Conservation (phyloP, 2,329 filamentous ascomycete genomes). For the Pseudocercospora fijiensis region DNA sequence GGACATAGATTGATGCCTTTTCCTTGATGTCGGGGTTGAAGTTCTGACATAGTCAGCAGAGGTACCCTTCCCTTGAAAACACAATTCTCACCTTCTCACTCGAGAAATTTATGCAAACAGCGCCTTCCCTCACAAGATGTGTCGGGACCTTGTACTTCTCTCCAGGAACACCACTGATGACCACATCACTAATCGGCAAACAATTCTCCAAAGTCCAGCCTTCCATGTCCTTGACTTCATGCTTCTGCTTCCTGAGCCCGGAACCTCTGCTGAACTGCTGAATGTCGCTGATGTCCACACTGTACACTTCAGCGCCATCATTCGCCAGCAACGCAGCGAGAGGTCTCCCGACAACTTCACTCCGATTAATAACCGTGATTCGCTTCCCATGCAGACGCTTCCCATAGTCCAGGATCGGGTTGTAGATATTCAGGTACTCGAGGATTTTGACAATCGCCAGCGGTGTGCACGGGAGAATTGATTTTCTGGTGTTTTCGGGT, state of each 20-base stretch:
- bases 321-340: slow-evolving; percentile 92
- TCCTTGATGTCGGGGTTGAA: slow-evolving; percentile 89
- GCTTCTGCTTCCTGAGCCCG: slow-evolving; percentile 79
- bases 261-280: slow-evolving; percentile 89
- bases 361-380: slow-evolving; percentile 93
- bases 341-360: slow-evolving; percentile 90
- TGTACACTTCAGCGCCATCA: slow-evolving; percentile 93
- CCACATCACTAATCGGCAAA: slow-evolving; percentile 84
- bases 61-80: neutral
- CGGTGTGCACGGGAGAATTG: slow-evolving; percentile 90
- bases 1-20: slow-evolving; percentile 94
- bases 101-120: slow-evolving; percentile 98
- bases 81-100: slow-evolving; percentile 65
- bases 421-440: slow-evolving; percentile 94
- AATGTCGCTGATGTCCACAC: slow-evolving; percentile 85
- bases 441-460: slow-evolving; percentile 96
- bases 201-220: slow-evolving; percentile 78
- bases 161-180: slow-evolving; percentile 87
- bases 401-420: slow-evolving; percentile 86
- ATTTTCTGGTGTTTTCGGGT: slow-evolving; percentile 75
- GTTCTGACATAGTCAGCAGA: slow-evolving; percentile 55
- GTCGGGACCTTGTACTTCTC: slow-evolving; percentile 88
- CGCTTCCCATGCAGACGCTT: slow-evolving; percentile 92
- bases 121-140: slow-evolving; percentile 78
- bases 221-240: slow-evolving; percentile 82